A percentile compares a stretch with the other conserved stretches of the same genome.
phyloP scores from a whole-genome alignment of 306 rosid genomes.

The Trifolium repens region DNA sequence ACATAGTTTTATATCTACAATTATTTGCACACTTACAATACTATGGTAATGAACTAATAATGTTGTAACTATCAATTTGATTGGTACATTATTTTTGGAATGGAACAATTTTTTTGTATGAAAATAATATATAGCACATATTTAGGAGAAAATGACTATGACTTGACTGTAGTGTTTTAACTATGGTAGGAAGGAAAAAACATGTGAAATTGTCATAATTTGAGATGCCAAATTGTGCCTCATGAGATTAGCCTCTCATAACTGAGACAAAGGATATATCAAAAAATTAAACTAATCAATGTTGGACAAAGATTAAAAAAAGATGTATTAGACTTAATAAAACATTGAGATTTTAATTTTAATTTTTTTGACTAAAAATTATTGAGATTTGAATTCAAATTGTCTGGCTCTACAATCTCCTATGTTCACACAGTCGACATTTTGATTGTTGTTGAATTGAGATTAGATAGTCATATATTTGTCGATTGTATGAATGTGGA shows the following conservation, averaged over 20 bases:
- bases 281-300: background rate
- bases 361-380: too few relatives aligned
- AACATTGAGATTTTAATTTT: too few relatives aligned
- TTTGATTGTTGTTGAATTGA: too few relatives aligned
- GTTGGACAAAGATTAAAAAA: background rate
- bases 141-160: constrained; percentile 19
- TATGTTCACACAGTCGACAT: too few relatives aligned
- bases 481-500: too few relatives aligned
- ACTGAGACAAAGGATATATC: background rate
- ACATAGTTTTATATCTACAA: constrained; percentile 13
- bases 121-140: background rate
- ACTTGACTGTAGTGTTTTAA: background rate
- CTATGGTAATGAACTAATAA: constrained; percentile 2
- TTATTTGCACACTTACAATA: constrained; percentile 18
- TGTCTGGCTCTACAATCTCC: too few relatives aligned
- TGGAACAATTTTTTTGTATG: constrained; percentile 8
- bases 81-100: background rate
- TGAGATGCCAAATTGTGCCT: background rate
- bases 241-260: background rate
- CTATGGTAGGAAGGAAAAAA: constrained; percentile 9
- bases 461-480: too few relatives aligned
- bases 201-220: background rate
- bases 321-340: background rate
- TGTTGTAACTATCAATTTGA: constrained; percentile 20
- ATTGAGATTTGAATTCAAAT: too few relatives aligned